phyloP scores from a whole-genome alignment of 805 yeast genomes.

The Saturnispora ahearnii region DNA sequence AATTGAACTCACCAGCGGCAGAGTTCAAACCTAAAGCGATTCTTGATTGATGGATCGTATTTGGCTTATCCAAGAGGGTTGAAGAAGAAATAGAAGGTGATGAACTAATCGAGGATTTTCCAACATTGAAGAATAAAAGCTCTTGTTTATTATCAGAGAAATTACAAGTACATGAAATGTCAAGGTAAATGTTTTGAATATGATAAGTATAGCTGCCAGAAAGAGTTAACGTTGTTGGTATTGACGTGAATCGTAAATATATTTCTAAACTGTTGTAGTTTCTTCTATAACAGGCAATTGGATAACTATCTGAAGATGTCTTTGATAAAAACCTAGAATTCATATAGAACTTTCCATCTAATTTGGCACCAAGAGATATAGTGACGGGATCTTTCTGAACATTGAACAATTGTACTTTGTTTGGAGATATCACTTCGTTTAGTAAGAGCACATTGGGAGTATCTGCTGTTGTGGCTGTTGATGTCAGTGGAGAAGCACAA shows the following conservation, averaged over 20 bases:
- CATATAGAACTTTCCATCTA: conserved; percentile 18
- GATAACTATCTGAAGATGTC: conserved; percentile 5
- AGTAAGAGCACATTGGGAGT: not conserved
- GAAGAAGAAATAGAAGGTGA: not conserved
- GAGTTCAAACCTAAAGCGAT: not conserved
- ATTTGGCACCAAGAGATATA: not conserved
- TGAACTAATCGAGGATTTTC: not conserved
- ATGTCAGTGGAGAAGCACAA: not conserved
- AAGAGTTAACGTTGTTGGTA: not conserved
- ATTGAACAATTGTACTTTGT: not conserved
- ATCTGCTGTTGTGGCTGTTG: not conserved
- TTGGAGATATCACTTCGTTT: not conserved
- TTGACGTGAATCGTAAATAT: not conserved
- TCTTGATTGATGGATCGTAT: not conserved
- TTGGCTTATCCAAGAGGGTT: not conserved
- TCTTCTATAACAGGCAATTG: conserved; percentile 20
- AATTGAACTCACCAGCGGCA: not conserved
- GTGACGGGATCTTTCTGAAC: not conserved
- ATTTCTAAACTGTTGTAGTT: conserved; percentile 10
- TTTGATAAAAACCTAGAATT: conserved; percentile 11
- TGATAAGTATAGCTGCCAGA: not conserved
- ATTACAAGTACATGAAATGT: conserved; percentile 12
- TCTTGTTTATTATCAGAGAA: conserved; percentile 13
- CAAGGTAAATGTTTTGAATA: conserved; percentile 2
- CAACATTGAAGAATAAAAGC: conserved; percentile 3